Evolutionary conservation across 805 yeast genomes (phyloP), one percentile per base, ranked within the genome.

Genomic region (Spathaspora sp.): DNA sequence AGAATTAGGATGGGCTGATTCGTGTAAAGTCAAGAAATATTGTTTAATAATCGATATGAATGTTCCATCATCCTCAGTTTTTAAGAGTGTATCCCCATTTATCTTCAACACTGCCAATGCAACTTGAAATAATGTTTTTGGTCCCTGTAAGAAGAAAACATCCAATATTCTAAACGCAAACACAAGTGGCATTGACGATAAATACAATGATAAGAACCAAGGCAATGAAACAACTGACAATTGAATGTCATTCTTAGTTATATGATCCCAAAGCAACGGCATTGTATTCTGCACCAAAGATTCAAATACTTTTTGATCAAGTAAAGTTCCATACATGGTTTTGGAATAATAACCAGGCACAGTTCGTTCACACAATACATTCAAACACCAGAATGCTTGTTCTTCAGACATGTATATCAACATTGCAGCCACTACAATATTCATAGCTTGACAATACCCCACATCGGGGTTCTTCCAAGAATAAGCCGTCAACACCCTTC

Each of bases 391-490:
- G 63, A 90, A 94, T 0, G 97, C 98, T 68, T 94, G 98, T 57
- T 93, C 99, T 67, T 94, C 99, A 8, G 96, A 87, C 87, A 89
- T 91, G 65, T 83, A 87, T 40, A 87, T 87, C 48, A 88, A 69
- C 49, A 88, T 66, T 0, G 89, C 92, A 1, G 96, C 96, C 1
- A 82, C 83, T 8, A 88, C 91, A 48, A 94, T 94, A 65, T 94
- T 94, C 99, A 96, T 94, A 1, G 98, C 99, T 68, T 94, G 99
- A 66, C 99, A 94, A 67, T 94, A 94, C 0, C 99, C 99, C 23
- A 94, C 89, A 42, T 93, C 97, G 0, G 97, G 97, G 65, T 92
- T 91, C 57, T 87, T 89, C 97, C 98, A 94, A 0, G 97, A 89
- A 63, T 92, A 94, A 0, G 97, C 97, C 0, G 96, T 87, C 52